These are phyloP conservation scores for Melastoma malabathricum DNA, from an alignment of 345 rosid species.

Conservation along the genomic window DNA sequence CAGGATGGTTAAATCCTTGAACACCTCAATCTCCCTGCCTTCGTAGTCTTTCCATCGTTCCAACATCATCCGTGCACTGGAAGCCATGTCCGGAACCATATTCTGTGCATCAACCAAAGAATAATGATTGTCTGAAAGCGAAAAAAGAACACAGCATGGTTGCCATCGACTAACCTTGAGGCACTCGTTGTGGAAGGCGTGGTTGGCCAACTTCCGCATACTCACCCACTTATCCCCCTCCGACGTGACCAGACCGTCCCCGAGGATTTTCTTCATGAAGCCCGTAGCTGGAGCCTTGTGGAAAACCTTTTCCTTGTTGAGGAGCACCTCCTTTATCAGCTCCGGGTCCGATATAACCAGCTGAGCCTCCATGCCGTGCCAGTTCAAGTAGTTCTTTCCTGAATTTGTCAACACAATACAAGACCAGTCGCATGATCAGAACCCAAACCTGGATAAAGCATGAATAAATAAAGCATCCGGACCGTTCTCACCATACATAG, in stretches of 20 bases:
- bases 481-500: slow-evolving; percentile 9
- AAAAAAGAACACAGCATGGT: not conserved
- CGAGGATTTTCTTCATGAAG: slow-evolving; percentile 11
- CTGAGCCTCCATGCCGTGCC: slow-evolving; percentile 25
- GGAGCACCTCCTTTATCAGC: slow-evolving; percentile 28
- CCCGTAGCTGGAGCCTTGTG: not conserved
- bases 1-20: slow-evolving; percentile 22
- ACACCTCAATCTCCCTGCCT: slow-evolving; percentile 25
- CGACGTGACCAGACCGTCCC: slow-evolving; percentile 23
- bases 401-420: too few species aligned
- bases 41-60: slow-evolving; percentile 25
- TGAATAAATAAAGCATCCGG: not conserved
- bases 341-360: slow-evolving; percentile 25
- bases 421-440: too few species aligned
- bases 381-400: slow-evolving; percentile 23
- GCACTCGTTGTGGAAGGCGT: slow-evolving; percentile 33
- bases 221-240: slow-evolving; percentile 30
- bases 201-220: slow-evolving; percentile 30
- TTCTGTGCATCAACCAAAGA: slow-evolving; percentile 8
- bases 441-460: too few species aligned
- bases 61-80: slow-evolving; percentile 27
- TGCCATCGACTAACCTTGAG: slow-evolving; percentile 16
- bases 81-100: slow-evolving; percentile 24
- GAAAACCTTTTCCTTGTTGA: slow-evolving; percentile 16
- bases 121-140: too few species aligned